phyloP scores from a whole-genome alignment of 2,329 filamentous ascomycete species.

The Neofusicoccum laricinum region DNA sequence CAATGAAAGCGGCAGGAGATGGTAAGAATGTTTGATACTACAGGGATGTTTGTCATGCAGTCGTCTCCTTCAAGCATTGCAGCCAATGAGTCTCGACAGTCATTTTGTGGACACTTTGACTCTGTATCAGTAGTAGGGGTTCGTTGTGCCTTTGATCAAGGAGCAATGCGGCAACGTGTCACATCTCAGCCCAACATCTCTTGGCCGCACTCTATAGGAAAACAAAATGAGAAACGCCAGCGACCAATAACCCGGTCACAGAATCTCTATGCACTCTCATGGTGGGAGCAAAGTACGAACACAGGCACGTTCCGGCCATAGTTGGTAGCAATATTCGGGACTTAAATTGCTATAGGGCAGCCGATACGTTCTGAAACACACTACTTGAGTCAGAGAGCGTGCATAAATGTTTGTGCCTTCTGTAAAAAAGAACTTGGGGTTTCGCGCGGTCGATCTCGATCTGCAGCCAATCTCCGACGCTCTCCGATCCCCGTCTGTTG shows the following conservation, averaged over 20 bases:
- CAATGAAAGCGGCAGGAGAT: slow-evolving; percentile 28
- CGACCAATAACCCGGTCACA: no score
- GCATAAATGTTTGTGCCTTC: background rate
- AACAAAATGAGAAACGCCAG: no score
- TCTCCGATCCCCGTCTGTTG: background rate
- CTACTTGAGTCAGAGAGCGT: background rate
- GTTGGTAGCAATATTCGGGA: background rate
- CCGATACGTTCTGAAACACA: background rate
- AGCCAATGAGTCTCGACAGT: no score
- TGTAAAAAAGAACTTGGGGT: background rate
- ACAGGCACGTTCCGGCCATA: background rate
- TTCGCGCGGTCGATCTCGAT: background rate
- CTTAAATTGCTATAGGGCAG: background rate
- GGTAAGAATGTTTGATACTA: slow-evolving; percentile 21
- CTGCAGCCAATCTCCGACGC: background rate
- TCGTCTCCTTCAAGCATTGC: no score
- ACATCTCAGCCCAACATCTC: no score
- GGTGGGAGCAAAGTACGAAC: background rate
- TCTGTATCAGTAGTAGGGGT: no score
- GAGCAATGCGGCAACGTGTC: no score
- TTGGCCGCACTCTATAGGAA: no score
- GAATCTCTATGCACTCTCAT: no score
- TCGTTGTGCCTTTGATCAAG: no score
- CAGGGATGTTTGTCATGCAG: no score
- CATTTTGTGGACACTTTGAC: no score